Evolutionary conservation across 768 basidiomycete genomes (phyloP), one percentile per base, ranked within the genome.

Genomic region (Pisolithus marmoratus): DNA sequence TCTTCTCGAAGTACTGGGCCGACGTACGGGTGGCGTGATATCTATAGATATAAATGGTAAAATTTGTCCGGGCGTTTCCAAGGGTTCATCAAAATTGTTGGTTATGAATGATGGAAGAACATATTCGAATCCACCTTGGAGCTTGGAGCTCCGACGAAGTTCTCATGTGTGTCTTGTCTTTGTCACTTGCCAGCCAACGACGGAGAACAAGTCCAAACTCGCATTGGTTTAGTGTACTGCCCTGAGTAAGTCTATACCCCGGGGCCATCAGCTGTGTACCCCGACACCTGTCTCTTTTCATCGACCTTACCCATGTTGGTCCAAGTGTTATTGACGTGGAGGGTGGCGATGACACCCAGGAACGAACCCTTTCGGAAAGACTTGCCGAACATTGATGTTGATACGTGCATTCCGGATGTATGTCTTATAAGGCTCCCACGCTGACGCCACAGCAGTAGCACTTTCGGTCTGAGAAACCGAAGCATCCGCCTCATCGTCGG

Each of bases 321-420:
- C 14, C 14, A 34, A 34, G 12, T 34, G 4, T 34, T 5, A 15
- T 20, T 20, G 40, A 41, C 15, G 40, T 15, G n/a, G 40, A 41
- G 22, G 20, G n/a, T 19, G 40, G 40, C 19, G 40, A 20, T 41
- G 40, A 41, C 40, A 19, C 40, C 49, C 46, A 22, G 76, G 71
- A 50, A 70, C 63, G 49, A 88, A 90, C 3, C 79, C 84, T 61
- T 79, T 85, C 2, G 87, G 86, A 63, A 90, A 90, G 6, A 90
- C 88, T 64, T 96, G 93, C 49, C 95, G 75, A 8, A 92, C 90
- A 59, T 97, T 97, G 51, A 97, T 75, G 63, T 97, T 97, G 62
- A 98, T 87, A 52, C 95, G 75, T 2, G 85, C 78, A 3, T 77
- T 77, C 42, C 62, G 68, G 66, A 93, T 70, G 65, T 90, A 93